phyloP scores from a whole-genome alignment of 305 asterid genomes.

The Andrographis paniculata region DNA sequence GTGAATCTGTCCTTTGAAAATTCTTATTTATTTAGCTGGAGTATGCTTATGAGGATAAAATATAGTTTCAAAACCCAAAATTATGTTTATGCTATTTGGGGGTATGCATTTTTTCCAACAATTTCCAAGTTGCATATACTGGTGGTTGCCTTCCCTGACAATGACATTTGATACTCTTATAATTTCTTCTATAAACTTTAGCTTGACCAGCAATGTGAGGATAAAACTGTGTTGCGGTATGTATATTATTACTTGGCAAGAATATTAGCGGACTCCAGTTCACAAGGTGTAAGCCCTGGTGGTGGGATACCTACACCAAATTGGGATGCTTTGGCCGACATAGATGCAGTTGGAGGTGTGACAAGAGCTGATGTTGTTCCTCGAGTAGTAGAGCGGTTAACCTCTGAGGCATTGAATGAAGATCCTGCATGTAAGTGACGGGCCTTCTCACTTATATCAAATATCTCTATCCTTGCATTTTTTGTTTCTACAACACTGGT shows the following conservation, averaged over 20 bases:
- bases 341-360: slow-evolving; percentile 95
- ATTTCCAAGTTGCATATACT: slow-evolving; percentile 16
- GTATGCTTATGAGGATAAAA: background rate
- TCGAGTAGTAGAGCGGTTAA: slow-evolving; percentile 71
- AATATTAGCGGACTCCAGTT: slow-evolving; percentile 87
- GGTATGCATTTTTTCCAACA: background rate
- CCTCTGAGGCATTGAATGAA: slow-evolving; percentile 85
- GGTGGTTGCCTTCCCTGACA: background rate
- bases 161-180: slow-evolving; percentile 19
- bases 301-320: slow-evolving; percentile 99
- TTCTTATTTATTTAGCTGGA: background rate
- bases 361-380: slow-evolving; percentile 99
- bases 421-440: slow-evolving; percentile 75
- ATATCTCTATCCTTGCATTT: slow-evolving; percentile 16
- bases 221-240: slow-evolving; percentile 91
- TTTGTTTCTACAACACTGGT: slow-evolving; percentile 11
- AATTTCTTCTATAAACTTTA: slow-evolving; percentile 29
- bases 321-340: slow-evolving; percentile 99
- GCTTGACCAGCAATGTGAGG: slow-evolving; percentile 99
- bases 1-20: background rate
- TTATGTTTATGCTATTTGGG: background rate
- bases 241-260: slow-evolving; percentile 97
- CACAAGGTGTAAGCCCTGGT: slow-evolving; percentile 92
- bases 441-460: slow-evolving; percentile 12
- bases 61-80: too few relatives aligned